Evolutionary conservation across 1,139 yeast genomes (phyloP).

Genomic region (Magnusiomyces paraingens): DNA sequence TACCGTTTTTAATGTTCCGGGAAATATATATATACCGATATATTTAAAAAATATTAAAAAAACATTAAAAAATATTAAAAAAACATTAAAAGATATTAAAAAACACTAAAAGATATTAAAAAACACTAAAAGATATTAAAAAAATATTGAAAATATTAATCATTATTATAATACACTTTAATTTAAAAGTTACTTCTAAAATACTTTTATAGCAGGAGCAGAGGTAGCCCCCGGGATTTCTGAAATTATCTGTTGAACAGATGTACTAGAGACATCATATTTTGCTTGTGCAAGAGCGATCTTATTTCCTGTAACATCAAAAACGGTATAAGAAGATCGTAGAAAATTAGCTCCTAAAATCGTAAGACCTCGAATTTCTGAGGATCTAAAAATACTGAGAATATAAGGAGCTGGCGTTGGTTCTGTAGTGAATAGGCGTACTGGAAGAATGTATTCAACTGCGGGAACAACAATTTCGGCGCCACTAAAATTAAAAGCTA

Average conservation of each 20-base stretch:
- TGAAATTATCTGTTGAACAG: constrained; percentile 6
- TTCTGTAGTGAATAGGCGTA: constrained; percentile 10
- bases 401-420: constrained; percentile 12
- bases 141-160: background rate
- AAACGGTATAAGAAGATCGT: constrained; percentile 13
- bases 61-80: too few relatives aligned
- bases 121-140: too few relatives aligned
- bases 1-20: constrained; percentile 13
- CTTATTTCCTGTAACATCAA: constrained; percentile 12
- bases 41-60: too few relatives aligned
- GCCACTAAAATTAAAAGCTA: constrained; percentile 13
- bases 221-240: constrained; percentile 17
- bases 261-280: background rate
- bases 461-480: constrained; percentile 12
- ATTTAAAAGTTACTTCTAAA: background rate
- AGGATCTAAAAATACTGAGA: constrained; percentile 12
- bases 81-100: too few relatives aligned
- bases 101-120: too few relatives aligned
- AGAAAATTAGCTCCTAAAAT: constrained; percentile 15
- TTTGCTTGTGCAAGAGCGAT: constrained; percentile 14
- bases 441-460: constrained; percentile 12
- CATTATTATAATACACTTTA: background rate
- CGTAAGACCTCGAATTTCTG: constrained; percentile 12
- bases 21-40: too few relatives aligned
- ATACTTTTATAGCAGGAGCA: constrained; percentile 14